phyloP scores from a whole-genome alignment of 2,329 filamentous ascomycete genomes.

The Aspergillus quadricinctus region DNA sequence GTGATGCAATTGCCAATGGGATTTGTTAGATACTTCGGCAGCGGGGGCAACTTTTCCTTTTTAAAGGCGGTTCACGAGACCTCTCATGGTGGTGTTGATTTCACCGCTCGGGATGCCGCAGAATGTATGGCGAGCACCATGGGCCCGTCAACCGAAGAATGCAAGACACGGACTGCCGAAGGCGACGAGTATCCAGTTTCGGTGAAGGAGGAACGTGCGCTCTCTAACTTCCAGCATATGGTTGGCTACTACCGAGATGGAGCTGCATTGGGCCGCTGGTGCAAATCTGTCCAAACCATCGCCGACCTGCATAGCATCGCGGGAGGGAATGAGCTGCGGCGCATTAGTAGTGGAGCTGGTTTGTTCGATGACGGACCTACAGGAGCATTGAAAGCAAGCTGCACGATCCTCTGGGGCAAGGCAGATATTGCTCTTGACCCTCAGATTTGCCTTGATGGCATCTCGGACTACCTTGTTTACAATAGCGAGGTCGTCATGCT shows the following conservation, averaged over 20 bases:
- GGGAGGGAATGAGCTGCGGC: slow-evolving; percentile 24
- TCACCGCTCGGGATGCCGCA: slow-evolving; percentile 34
- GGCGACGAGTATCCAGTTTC: slow-evolving; percentile 39
- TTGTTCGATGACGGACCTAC: slow-evolving; percentile 43
- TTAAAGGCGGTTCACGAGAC: slow-evolving; percentile 40
- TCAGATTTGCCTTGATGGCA: slow-evolving; percentile 48
- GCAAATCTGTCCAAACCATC: slow-evolving; percentile 49
- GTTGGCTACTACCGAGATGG: slow-evolving; percentile 53
- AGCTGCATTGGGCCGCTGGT: slow-evolving; percentile 44
- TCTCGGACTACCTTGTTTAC: slow-evolving; percentile 48
- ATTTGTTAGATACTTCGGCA: slow-evolving; percentile 42
- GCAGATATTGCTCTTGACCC: slow-evolving; percentile 49
- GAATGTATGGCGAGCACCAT: slow-evolving; percentile 49
- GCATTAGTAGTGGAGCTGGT: slow-evolving; percentile 35
- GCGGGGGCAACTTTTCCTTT: slow-evolving; percentile 48
- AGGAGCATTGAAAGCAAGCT: slow-evolving; percentile 48
- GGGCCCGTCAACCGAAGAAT: slow-evolving; percentile 48
- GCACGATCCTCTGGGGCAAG: slow-evolving; percentile 53
- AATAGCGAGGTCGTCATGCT: slow-evolving; percentile 50
- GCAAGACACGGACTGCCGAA: slow-evolving; percentile 28
- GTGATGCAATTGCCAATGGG: slow-evolving; percentile 48
- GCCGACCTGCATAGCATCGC: slow-evolving; percentile 45
- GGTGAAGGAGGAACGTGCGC: slow-evolving; percentile 36
- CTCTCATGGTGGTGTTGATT: slow-evolving; percentile 32
- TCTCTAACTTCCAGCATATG: slow-evolving; percentile 48